A percentile compares a stretch with the other conserved stretches of the same genome.
Evolutionary conservation across 345 rosid genomes (phyloP).

Genomic region (Capsella bursapastoris): DNA sequence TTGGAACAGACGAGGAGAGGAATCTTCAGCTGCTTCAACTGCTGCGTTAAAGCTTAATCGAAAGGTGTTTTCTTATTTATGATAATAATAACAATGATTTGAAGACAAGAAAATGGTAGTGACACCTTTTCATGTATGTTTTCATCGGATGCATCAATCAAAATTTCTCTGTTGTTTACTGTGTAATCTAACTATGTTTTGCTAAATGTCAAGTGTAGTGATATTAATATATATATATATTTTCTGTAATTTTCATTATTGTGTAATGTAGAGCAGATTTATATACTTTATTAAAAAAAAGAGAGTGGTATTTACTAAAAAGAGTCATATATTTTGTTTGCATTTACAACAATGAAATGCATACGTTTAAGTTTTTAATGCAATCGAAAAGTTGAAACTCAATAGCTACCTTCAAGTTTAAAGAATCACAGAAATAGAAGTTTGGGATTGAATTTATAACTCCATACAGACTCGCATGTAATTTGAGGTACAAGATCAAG

Average conservation of each 20-base stretch:
- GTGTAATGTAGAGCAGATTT: background rate
- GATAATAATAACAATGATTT: constrained; percentile 18
- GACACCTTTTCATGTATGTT: constrained; percentile 26
- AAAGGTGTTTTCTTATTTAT: constrained; percentile 20
- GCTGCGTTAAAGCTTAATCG: constrained; percentile 68
- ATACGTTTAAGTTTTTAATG: too few relatives aligned
- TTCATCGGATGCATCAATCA: constrained; percentile 11
- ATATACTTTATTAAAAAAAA: background rate
- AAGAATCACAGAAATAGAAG: too few relatives aligned
- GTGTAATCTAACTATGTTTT: constrained; percentile 33
- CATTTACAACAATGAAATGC: background rate
- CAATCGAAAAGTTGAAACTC: too few relatives aligned
- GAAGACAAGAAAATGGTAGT: constrained; percentile 14
- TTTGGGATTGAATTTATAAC: too few relatives aligned
- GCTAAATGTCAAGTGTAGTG: constrained; percentile 27
- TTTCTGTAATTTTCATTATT: background rate
- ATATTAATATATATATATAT: background rate
- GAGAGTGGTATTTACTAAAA: background rate
- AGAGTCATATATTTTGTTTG: background rate
- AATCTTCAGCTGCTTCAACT: constrained; percentile 81
- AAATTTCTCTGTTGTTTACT: constrained; percentile 25
- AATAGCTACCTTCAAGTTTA: too few relatives aligned
- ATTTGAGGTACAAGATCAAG: too few relatives aligned
- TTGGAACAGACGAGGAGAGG: constrained; percentile 67
- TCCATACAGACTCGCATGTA: too few relatives aligned